Conservation (phyloP, 768 basidiomycete species). For the Tulasnella sp. region DNA sequence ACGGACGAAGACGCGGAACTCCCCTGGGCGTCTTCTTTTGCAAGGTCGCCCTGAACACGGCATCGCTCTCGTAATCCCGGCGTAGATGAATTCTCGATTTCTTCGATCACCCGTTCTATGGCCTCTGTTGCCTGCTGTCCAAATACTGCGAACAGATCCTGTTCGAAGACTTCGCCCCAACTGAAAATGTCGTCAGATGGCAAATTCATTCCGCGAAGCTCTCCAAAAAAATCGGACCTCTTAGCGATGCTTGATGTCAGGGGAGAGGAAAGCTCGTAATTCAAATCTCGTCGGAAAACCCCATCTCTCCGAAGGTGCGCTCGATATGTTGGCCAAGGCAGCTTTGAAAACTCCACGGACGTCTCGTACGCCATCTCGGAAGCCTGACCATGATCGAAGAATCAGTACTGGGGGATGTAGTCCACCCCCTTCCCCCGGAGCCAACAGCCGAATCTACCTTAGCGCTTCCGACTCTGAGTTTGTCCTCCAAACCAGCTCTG, state of each 20-base stretch:
- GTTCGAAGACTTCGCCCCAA: conserved; percentile 65
- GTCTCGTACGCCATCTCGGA: conserved; percentile 53
- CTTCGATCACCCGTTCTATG: conserved; percentile 53
- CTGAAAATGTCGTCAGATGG: conserved; percentile 39
- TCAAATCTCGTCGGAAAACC: conserved; percentile 61
- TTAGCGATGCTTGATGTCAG: conserved; percentile 61
- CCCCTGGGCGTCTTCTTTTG: conserved; percentile 54
- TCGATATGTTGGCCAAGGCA: conserved; percentile 65
- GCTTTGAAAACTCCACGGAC: conserved; percentile 55
- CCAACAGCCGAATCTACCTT: conserved; percentile 46
- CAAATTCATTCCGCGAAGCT: background rate
- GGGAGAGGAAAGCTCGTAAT: conserved; percentile 59
- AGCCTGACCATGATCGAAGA: conserved; percentile 45
- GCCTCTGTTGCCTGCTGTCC: conserved; percentile 46
- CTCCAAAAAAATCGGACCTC: conserved; percentile 31
- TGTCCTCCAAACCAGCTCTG: conserved; percentile 61
- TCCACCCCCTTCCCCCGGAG: background rate
- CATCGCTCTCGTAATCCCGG: conserved; percentile 59
- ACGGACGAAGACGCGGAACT: background rate
- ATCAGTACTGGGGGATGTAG: background rate
- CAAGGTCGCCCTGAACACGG: conserved; percentile 55
- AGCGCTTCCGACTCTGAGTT: conserved; percentile 56
- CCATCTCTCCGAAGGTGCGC: conserved; percentile 61
- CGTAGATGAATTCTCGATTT: conserved; percentile 58
- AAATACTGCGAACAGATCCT: conserved; percentile 57